Evolutionary conservation across 2,329 filamentous ascomycete species (phyloP), one percentile per base, ranked within the genome.

Genomic region (Penicillium brasilianum): DNA sequence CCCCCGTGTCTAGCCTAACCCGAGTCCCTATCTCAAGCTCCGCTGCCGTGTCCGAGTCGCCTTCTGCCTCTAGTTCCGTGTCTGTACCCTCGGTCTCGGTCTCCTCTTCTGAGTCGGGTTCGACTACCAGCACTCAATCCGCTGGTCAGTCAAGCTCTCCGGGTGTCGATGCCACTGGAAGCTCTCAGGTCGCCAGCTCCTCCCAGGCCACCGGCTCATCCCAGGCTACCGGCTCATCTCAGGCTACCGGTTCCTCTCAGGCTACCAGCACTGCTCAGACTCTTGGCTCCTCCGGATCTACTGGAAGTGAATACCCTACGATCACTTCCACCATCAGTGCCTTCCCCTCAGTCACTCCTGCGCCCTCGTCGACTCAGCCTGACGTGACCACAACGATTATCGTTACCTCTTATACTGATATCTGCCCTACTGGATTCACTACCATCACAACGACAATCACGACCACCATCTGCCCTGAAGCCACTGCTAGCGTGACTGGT

Each of bases 361-460:
- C 59, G 32, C 52, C 61, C 8, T 53, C 68, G n/a, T 64, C 65
- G 25, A 66, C 67, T 3, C 61, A 63, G 49, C 60, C 69, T 1
- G 63, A 57, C 43, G 77, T 71, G 6, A 70, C 71, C 39, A 78
- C 77, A 10, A 77, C 76, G 13, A 63, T 78, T 18, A 72, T 78
- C 53, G 69, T 73, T 37, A 80, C 78, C 34, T 76, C 76, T 18
- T 80, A 80, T 62, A 72, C 74, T 8, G 74, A 77, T 54, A 76
- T 80, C 64, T 80, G 78, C 59, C 74, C 78, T 4, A 78, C 76
- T 28, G 78, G 79, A 6, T 79, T 77, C 65, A 79, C 75, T 39
- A 79, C 76, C 6, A 71, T 78, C 52, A 78, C 75, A 2, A 74
- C 74, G 3, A 76, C 76, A 0, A 71, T 74, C 48, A 79, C 77